Percentiles rank a stretch among this genome's conserved stretches.
Evolutionary conservation across 108 stramenopile species (phyloP).

Genomic region (Cyclotella cryptica): DNA sequence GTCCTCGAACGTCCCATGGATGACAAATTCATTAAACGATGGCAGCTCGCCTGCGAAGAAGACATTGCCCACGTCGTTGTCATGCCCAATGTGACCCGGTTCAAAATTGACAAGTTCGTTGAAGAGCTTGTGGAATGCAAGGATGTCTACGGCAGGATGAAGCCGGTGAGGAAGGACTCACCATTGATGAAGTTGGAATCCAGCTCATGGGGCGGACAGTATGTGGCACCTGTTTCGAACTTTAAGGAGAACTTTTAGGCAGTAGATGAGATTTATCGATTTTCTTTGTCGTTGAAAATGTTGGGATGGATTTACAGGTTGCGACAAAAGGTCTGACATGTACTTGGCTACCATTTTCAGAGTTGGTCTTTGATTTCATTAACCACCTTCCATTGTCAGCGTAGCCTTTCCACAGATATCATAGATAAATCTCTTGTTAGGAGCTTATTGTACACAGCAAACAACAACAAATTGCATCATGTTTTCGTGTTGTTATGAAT

Average conservation of each 20-base stretch:
- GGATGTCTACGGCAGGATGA: slow-evolving; percentile 60
- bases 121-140: slow-evolving; percentile 71
- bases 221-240: slow-evolving; percentile 41
- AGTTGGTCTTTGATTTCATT: too few species aligned
- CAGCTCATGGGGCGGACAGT: slow-evolving; percentile 55
- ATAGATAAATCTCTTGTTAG: too few species aligned
- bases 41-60: slow-evolving; percentile 91
- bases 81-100: slow-evolving; percentile 87
- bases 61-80: slow-evolving; percentile 93
- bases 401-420: too few species aligned
- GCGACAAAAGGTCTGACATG: too few species aligned
- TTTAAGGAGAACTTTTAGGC: slow-evolving; percentile 28
- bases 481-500: too few species aligned
- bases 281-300: neutral
- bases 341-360: too few species aligned
- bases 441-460: too few species aligned
- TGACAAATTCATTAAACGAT: slow-evolving; percentile 80
- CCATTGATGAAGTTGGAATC: slow-evolving; percentile 61
- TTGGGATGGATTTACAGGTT: neutral
- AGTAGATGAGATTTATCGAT: neutral
- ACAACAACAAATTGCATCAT: too few species aligned
- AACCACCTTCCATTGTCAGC: too few species aligned
- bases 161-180: slow-evolving; percentile 54
- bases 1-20: slow-evolving; percentile 86
- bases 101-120: slow-evolving; percentile 87